Base-by-base conservation (phyloP, 2,329 filamentous ascomycete species). In the Cytospora mali region DNA sequence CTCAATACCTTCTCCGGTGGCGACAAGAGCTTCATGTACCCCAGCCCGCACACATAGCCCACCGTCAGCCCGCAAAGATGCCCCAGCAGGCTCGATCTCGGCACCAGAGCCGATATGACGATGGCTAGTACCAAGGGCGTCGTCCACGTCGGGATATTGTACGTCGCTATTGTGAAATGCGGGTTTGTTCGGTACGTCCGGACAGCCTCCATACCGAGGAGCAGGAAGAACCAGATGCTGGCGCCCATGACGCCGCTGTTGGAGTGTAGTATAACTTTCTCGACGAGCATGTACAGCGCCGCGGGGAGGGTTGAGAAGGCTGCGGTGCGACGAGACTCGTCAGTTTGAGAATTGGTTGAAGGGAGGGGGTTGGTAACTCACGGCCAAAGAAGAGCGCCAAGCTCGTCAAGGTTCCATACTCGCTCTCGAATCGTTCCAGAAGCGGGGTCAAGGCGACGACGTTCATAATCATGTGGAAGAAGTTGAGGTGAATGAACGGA, bases 181-280 rank as follows among this genome's bases (percentile, higher is more conserved):
- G 95, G 95, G 72, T 96, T 93, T 33, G 86, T 82, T 69, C 87
- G 88, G 75, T 90, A 94, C 2, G 91, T 93, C 74, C 93, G 91
- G 67, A 97, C 90, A 6, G 92, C 88, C 76, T 98, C 94, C 67
- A 90, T 86, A 49, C 88, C 89, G 39, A 98, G 82, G 25, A 99
- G 83, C 28, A 97, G 83, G 74, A 98, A 97, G 0, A 96, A 89
- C 92, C 94, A 97, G 61, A 97, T 84, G 75, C 93, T 97, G 31
- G 93, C 88, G 62, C 95, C 95, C 76, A 94, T 84, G 29, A 97
- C 85, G 4, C 87, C 77, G 28, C 87, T 90, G 70, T 96, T 92
- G 42, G 83, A 79, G 66, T 85, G 81, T 42, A 97, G 76, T 60
- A 97, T 77, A 55, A 85, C 84, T 69, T 84, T 86, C 76, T 98